Evolutionary conservation across 116 monocot genomes (phyloP).

Genomic region (Papilionanthe hybrid): DNA sequence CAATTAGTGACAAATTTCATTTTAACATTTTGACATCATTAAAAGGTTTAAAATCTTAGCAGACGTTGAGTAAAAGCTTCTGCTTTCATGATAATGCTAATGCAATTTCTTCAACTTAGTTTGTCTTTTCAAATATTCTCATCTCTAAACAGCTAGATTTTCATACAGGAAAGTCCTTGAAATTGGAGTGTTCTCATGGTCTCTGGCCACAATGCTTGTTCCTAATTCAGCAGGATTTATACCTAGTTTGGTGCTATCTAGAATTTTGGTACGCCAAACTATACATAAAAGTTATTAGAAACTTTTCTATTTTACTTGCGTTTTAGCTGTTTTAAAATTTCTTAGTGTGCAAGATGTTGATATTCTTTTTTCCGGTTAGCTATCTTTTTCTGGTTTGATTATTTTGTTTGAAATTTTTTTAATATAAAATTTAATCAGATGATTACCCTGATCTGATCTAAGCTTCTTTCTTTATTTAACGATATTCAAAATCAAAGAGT

Average conservation of each 20-base stretch:
- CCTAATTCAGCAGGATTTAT: constrained; percentile 86
- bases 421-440: no score
- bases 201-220: constrained; percentile 82
- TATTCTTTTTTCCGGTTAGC: no score
- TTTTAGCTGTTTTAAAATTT: neutral
- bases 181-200: constrained; percentile 90
- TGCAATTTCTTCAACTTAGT: neutral
- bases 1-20: neutral
- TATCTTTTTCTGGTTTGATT: no score
- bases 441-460: no score
- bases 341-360: no score
- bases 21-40: neutral
- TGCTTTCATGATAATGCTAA: neutral
- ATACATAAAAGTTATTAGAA: neutral
- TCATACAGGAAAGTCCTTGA: constrained; percentile 80
- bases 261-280: constrained; percentile 68
- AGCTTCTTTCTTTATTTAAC: no score
- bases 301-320: neutral
- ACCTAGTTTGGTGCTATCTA: constrained; percentile 83
- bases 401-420: no score
- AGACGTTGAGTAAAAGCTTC: neutral
- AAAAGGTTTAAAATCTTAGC: neutral
- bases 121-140: neutral
- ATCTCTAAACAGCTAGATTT: constrained; percentile 16
- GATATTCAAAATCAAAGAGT: no score